Conservation (phyloP, 345 rosid species). For the Chamaenerion angustifolium region DNA sequence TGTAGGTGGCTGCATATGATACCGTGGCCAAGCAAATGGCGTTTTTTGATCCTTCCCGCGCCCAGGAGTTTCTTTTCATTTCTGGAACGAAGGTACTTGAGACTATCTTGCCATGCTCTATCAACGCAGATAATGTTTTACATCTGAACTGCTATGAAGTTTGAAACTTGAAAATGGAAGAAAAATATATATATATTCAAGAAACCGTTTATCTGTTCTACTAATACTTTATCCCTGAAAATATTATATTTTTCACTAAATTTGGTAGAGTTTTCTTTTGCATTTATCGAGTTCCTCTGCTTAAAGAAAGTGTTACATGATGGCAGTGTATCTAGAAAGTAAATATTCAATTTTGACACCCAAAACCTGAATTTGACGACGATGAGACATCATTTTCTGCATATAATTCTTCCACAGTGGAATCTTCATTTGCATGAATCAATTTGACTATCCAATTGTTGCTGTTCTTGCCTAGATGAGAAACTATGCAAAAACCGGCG, state of each 20-base stretch:
- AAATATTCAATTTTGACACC: too few relatives aligned
- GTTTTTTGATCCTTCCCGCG: constrained; percentile 78
- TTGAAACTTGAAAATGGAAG: background rate
- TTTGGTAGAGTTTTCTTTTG: too few relatives aligned
- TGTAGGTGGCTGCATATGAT: constrained; percentile 94
- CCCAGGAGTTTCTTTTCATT: constrained; percentile 85
- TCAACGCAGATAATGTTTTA: too few relatives aligned
- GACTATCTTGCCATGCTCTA: background rate
- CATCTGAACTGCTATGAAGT: background rate
- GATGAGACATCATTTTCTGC: background rate
- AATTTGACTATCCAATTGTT: background rate
- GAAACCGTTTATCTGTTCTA: too few relatives aligned
- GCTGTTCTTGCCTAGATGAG: constrained; percentile 44
- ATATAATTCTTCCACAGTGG: background rate
- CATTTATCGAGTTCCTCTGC: too few relatives aligned
- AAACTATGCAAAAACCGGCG: constrained; percentile 64
- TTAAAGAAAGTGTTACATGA: too few relatives aligned
- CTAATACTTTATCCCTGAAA: too few relatives aligned
- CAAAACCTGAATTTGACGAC: too few relatives aligned
- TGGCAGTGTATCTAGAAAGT: too few relatives aligned
- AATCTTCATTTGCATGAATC: background rate
- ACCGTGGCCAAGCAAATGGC: constrained; percentile 78
- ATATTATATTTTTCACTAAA: too few relatives aligned
- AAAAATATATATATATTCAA: too few relatives aligned
- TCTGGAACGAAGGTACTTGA: constrained; percentile 83